phyloP scores from a whole-genome alignment of 257 asterid species.

The Lithospermum erythrorhizon region DNA sequence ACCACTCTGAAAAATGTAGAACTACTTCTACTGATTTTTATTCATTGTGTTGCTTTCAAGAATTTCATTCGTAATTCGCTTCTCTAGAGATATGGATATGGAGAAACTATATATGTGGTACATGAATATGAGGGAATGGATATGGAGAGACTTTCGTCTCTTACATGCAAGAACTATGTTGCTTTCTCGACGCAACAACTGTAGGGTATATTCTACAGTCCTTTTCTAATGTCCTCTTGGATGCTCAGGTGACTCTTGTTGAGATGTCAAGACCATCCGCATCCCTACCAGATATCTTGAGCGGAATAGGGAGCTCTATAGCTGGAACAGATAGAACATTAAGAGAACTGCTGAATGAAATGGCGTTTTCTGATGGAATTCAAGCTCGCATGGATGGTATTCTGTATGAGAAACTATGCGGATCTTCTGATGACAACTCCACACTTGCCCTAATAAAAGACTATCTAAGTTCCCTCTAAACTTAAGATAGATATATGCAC shows the following conservation, averaged over 20 bases:
- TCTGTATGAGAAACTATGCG: constrained; percentile 9
- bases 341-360: constrained; percentile 6
- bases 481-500: not conserved
- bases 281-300: constrained; percentile 6
- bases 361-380: constrained; percentile 5
- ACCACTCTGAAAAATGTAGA: not conserved
- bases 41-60: constrained; percentile 3
- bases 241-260: constrained; percentile 59
- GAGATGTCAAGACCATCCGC: constrained; percentile 19
- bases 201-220: constrained; percentile 3
- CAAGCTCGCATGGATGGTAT: constrained; percentile 14
- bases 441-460: not conserved
- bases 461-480: constrained; percentile 10
- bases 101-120: too few species aligned
- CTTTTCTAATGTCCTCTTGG: not conserved
- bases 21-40: not conserved
- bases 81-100: too few species aligned
- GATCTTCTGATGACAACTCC: constrained; percentile 1
- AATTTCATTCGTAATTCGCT: too few species aligned
- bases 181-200: too few species aligned
- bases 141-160: too few species aligned
- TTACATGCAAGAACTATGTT: too few species aligned
- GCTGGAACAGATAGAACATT: constrained; percentile 7
- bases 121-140: too few species aligned
- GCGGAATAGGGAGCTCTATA: constrained; percentile 6